Conservation (phyloP, 1,284 basidiomycete species). For the Spongiforma sp. region DNA sequence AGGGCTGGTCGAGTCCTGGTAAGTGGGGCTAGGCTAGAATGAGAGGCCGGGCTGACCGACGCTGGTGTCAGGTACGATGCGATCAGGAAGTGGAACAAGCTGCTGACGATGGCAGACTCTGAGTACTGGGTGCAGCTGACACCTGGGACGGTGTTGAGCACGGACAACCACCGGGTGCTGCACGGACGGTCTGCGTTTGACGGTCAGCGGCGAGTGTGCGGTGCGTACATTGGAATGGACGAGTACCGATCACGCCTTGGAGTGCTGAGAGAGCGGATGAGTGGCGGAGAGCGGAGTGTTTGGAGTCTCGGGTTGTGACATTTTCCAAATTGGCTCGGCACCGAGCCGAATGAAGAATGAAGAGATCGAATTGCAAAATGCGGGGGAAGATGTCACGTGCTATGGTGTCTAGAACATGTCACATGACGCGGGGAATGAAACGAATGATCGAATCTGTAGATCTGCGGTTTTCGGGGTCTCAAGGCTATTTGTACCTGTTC, state of each 20-base stretch:
- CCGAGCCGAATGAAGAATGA: constrained; percentile 24
- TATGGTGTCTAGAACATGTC: constrained; percentile 23
- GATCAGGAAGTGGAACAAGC: constrained; percentile 77
- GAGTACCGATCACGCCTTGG: constrained; percentile 83
- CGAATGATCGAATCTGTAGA: constrained; percentile 28
- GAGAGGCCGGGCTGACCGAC: constrained; percentile 12
- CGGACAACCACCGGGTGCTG: constrained; percentile 92
- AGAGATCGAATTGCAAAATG: constrained; percentile 29
- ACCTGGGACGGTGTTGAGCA: constrained; percentile 79
- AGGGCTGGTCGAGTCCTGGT: constrained; percentile 74
- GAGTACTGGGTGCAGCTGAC: constrained; percentile 92
- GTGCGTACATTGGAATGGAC: constrained; percentile 93
- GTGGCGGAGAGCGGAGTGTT: constrained; percentile 16
- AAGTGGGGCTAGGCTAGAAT: constrained; percentile 21
- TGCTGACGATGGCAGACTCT: constrained; percentile 79
- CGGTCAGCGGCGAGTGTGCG: constrained; percentile 92
- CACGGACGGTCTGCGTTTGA: constrained; percentile 92
- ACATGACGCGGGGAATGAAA: constrained; percentile 28
- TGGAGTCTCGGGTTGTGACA: constrained; percentile 31
- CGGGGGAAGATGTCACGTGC: constrained; percentile 27
- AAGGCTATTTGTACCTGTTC: constrained; percentile 28
- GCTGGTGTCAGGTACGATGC: constrained; percentile 84
- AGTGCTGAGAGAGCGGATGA: constrained; percentile 66
- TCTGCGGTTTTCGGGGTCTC: constrained; percentile 24
- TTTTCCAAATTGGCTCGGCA: constrained; percentile 22